These are phyloP conservation scores for Aegilops speltoides DNA, from an alignment of 176 grass and related monocot genomes.

Conservation along the genomic window DNA sequence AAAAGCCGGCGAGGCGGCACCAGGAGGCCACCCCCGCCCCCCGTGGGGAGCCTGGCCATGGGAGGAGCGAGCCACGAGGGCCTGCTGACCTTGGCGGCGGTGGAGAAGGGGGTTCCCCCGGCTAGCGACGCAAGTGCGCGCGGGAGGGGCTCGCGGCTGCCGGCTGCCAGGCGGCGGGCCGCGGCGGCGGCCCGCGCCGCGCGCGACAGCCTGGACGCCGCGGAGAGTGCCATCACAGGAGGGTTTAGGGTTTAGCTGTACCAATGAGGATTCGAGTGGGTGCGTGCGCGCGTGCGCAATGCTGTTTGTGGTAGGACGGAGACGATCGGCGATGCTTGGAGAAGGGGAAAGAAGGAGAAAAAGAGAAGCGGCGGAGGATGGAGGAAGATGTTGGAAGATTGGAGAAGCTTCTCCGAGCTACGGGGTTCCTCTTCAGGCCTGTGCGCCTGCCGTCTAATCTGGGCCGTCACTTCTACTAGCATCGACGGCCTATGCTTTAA, in stretches of 20 bases:
- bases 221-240: slow-evolving; percentile 18
- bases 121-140: slow-evolving; percentile 10
- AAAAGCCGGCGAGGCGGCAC: slow-evolving; percentile 34
- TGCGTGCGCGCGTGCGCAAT: background rate
- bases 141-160: slow-evolving; percentile 3
- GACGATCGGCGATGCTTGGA: slow-evolving; percentile 41
- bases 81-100: background rate
- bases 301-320: background rate
- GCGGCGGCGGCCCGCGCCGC: slow-evolving; percentile 17
- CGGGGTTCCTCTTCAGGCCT: background rate
- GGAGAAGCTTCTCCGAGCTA: slow-evolving; percentile 31
- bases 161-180: slow-evolving; percentile 9
- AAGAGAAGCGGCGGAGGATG: background rate
- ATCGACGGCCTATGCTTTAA: background rate
- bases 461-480: background rate
- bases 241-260: slow-evolving; percentile 23
- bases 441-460: background rate
- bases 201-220: slow-evolving; percentile 47
- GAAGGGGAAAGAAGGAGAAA: slow-evolving; percentile 47
- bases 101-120: background rate
- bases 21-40: background rate
- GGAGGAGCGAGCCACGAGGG: slow-evolving; percentile 10
- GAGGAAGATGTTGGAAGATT: slow-evolving; percentile 33
- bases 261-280: background rate
- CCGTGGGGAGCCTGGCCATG: background rate